Percentiles rank a stretch among this genome's conserved stretches.
phyloP scores from a whole-genome alignment of 2,329 filamentous ascomycete genomes.

The Knufia fluminis region DNA sequence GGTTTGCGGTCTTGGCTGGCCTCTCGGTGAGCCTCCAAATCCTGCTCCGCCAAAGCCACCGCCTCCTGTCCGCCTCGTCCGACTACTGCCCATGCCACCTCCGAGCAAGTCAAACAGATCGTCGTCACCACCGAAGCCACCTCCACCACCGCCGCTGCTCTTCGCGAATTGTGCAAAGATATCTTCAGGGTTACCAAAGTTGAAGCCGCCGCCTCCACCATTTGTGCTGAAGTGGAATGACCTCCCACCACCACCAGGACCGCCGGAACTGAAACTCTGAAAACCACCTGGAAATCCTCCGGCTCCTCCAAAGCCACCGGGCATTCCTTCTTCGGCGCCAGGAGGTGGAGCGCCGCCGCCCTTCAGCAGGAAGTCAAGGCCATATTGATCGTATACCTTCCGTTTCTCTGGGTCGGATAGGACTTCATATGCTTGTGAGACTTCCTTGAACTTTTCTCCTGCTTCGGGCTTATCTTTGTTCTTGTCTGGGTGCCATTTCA shows the following conservation, averaged over 20 bases:
- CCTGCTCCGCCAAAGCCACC: slow-evolving; percentile 31
- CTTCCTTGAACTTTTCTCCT: slow-evolving; percentile 93
- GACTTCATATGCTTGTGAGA: slow-evolving; percentile 95
- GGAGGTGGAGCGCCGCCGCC: slow-evolving; percentile 64
- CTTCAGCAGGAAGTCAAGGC: slow-evolving; percentile 81
- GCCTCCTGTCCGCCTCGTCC: slow-evolving; percentile 33
- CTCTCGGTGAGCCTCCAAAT: slow-evolving; percentile 15
- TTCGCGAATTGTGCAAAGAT: slow-evolving; percentile 82
- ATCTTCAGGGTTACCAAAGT: slow-evolving; percentile 71
- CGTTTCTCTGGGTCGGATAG: slow-evolving; percentile 95
- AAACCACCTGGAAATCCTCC: slow-evolving; percentile 37
- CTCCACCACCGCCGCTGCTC: slow-evolving; percentile 36
- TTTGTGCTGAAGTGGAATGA: slow-evolving; percentile 44
- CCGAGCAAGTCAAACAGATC: slow-evolving; percentile 7
- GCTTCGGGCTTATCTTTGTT: slow-evolving; percentile 85
- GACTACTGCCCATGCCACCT: slow-evolving; percentile 41
- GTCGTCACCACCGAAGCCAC: not conserved
- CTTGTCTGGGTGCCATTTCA: slow-evolving; percentile 96
- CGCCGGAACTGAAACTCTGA: slow-evolving; percentile 41
- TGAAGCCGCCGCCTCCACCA: slow-evolving; percentile 55
- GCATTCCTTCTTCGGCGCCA: slow-evolving; percentile 45
- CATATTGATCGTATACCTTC: slow-evolving; percentile 88
- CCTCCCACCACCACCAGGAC: slow-evolving; percentile 46
- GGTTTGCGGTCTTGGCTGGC: slow-evolving; percentile 38
- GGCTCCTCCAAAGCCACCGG: slow-evolving; percentile 37